These are phyloP conservation scores for Chytriomyces sp. DNA, from an alignment of 192 early-diverging fungal genomes.

Conservation along the genomic window DNA sequence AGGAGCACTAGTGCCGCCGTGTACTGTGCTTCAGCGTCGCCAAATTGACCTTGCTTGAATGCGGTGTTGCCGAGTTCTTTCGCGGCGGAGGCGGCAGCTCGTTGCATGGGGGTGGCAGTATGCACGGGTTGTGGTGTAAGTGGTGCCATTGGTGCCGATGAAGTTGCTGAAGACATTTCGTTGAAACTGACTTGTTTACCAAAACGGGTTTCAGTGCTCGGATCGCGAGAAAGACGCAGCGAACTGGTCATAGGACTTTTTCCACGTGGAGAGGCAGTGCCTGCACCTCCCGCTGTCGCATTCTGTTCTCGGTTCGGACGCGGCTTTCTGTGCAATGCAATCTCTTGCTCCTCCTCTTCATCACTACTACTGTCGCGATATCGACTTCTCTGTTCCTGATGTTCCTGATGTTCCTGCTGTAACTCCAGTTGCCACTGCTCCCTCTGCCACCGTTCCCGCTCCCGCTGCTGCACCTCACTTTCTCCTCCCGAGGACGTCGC, in stretches of 20 bases:
- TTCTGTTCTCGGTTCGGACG: not conserved
- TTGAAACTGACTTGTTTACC: not conserved
- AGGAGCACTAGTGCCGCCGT: slow-evolving; percentile 64
- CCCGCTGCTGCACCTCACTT: not conserved
- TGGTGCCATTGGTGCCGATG: not conserved
- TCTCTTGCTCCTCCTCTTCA: slow-evolving; percentile 30
- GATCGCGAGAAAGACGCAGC: not conserved
- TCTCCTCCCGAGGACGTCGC: slow-evolving; percentile 6
- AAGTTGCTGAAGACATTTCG: not conserved
- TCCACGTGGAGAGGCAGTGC: not conserved
- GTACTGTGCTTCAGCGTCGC: slow-evolving; percentile 75
- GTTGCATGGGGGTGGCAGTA: slow-evolving; percentile 41
- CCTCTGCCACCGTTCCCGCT: not conserved
- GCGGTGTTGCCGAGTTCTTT: slow-evolving; percentile 72
- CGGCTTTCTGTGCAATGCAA: slow-evolving; percentile 14
- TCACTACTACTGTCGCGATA: slow-evolving; percentile 31
- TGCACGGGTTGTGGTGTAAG: slow-evolving; percentile 29
- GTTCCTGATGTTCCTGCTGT: not conserved
- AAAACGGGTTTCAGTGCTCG: not conserved
- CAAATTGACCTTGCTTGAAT: slow-evolving; percentile 91
- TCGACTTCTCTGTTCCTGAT: not conserved
- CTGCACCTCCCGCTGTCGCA: not conserved
- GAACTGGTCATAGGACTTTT: not conserved
- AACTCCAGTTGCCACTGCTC: not conserved
- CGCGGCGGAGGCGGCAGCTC: not conserved